Evolutionary conservation across 108 stramenopile genomes (phyloP).

Genomic region (Fragilaria crotonensis): DNA sequence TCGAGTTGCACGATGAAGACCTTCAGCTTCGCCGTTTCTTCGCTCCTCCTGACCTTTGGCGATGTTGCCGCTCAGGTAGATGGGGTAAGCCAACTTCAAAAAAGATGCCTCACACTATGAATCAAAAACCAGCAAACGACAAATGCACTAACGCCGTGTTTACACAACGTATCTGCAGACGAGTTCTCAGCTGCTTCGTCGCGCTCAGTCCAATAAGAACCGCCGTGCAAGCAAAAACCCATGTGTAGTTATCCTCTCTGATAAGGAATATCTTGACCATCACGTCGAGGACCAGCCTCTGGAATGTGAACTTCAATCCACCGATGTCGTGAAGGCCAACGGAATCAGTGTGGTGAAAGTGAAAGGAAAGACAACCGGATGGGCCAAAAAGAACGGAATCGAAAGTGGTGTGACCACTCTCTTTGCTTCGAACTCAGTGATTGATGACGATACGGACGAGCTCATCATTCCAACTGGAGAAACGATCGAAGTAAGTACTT

Average conservation of each 20-base stretch:
- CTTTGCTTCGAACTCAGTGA: not conserved
- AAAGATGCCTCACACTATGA: too few species aligned
- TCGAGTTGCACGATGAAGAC: too few species aligned
- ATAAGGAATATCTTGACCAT: not conserved
- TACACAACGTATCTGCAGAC: too few species aligned
- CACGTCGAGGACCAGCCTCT: not conserved
- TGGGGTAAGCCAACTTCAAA: too few species aligned
- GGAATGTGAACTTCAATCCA: not conserved
- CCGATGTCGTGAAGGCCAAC: not conserved
- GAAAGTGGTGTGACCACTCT: not conserved
- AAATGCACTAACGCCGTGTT: too few species aligned
- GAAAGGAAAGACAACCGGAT: not conserved
- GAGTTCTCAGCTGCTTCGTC: too few species aligned
- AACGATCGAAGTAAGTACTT: not conserved
- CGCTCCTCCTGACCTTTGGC: too few species aligned
- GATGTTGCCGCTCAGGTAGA: too few species aligned
- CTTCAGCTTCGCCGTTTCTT: too few species aligned
- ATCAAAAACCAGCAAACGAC: too few species aligned
- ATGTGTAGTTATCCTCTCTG: not conserved
- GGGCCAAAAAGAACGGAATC: not conserved
- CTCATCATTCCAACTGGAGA: not conserved
- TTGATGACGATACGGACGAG: not conserved
- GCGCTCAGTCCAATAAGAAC: not conserved
- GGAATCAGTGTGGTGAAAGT: not conserved
- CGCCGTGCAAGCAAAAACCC: not conserved